These are phyloP conservation scores for Thelephora aurantiotincta DNA, from an alignment of 768 basidiomycete genomes.

Conservation along the genomic window DNA sequence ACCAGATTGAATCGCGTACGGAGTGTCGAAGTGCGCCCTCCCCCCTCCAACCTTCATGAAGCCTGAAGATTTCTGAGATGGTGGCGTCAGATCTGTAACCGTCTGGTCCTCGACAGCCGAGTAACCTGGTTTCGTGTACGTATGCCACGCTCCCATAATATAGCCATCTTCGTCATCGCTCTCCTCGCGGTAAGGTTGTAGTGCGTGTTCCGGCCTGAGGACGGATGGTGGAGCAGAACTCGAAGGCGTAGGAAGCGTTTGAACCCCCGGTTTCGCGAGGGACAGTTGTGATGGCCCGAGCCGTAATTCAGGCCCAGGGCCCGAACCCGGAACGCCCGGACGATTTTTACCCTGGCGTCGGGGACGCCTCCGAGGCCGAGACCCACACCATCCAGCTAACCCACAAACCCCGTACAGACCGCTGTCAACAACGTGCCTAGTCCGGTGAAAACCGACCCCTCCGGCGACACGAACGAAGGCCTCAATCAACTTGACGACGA, in stretches of 20 bases:
- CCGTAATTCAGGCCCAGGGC: not conserved
- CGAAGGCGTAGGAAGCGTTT: slow-evolving; percentile 16
- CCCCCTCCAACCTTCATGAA: slow-evolving; percentile 86
- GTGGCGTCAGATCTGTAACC: slow-evolving; percentile 7
- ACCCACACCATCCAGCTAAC: slow-evolving; percentile 51
- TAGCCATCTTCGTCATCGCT: slow-evolving; percentile 68
- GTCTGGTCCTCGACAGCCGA: slow-evolving; percentile 26
- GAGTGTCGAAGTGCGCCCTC: slow-evolving; percentile 69
- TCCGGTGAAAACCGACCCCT: slow-evolving; percentile 72
- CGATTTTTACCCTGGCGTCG: slow-evolving; percentile 8
- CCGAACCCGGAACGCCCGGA: not conserved
- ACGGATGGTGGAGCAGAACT: slow-evolving; percentile 55
- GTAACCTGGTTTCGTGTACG: slow-evolving; percentile 45
- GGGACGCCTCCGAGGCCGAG: slow-evolving; percentile 18
- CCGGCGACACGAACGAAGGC: slow-evolving; percentile 67
- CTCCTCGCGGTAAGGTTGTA: slow-evolving; percentile 63
- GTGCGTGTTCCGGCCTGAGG: slow-evolving; percentile 66
- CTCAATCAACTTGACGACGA: slow-evolving; percentile 76
- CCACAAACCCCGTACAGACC: slow-evolving; percentile 81
- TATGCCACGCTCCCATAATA: slow-evolving; percentile 94
- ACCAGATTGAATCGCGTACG: slow-evolving; percentile 60
- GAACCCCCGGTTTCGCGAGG: not conserved
- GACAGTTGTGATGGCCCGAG: slow-evolving; percentile 2
- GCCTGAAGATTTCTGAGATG: slow-evolving; percentile 30
- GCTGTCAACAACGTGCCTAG: slow-evolving; percentile 63